Evolutionary conservation across 768 basidiomycete species (phyloP), one percentile per base, ranked within the genome.

Genomic region (Phaeotremella fagi): DNA sequence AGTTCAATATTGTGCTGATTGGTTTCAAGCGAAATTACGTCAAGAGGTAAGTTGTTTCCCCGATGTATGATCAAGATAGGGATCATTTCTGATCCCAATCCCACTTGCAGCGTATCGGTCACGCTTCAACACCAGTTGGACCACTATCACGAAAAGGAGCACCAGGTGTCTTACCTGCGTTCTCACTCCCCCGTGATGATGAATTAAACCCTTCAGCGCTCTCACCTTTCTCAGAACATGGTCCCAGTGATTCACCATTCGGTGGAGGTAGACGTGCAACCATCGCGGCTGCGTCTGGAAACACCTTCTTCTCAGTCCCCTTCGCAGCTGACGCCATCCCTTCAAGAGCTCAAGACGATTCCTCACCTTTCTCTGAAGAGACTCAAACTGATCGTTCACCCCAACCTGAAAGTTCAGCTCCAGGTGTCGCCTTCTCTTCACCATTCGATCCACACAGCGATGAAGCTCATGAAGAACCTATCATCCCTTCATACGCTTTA

Each of bases 1-100:
- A 3, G 84, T 95, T 42, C 94, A 97, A 75, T 76, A 70, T 67
- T 75, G 73, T 36, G 84, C 92, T 43, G 90, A 85, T 66, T 98
- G 91, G 91, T 97, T 98, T 76, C 87, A 91, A 72, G 28, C 48
- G n/a, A 57, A 59, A 50, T 54, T 74, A 27, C 62, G 63, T 33
- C 47, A 54, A 31, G 68, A 74, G 58, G 72, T 72, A 50, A 55
- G 72, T 66, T 25, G 7, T n/a, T n/a, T n/a, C n/a, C n/a, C n/a
- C n/a, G n/a, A n/a, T n/a, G n/a, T n/a, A n/a, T n/a, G n/a, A n/a
- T n/a, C n/a, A n/a, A n/a, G n/a, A n/a, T 41, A 22, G 12, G 18
- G 22, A 41, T 14, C 38, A 41, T 4, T 16, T 15, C 46, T 48
- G 28, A 48, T 23, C 4, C 24, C 9, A 27, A n/a, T n/a, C n/a